Percentiles rank a stretch among this genome's conserved stretches.
Evolutionary conservation across 208 protist genomes (phyloP).

Genomic region (Leishmania major): DNA sequence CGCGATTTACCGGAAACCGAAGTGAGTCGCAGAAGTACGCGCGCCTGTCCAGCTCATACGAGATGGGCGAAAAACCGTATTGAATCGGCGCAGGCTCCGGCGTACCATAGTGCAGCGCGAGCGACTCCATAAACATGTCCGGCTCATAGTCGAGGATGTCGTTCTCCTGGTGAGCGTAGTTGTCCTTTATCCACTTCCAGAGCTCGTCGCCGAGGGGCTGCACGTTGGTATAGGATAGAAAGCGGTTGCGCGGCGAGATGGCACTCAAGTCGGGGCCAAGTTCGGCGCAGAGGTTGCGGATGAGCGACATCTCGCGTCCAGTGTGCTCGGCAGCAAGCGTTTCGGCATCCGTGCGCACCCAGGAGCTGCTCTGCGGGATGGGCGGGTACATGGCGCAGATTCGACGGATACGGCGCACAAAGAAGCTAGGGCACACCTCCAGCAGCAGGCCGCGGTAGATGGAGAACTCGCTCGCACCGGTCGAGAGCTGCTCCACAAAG

Average conservation of each 20-base stretch:
- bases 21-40: conserved; percentile 52
- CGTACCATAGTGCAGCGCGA: conserved; percentile 41
- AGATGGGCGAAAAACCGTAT: conserved; percentile 39
- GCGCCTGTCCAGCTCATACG: conserved; percentile 37
- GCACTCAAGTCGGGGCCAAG: conserved; percentile 62
- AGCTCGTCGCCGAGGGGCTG: conserved; percentile 45
- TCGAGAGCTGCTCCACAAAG: conserved; percentile 28
- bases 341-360: conserved; percentile 26
- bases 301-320: conserved; percentile 54
- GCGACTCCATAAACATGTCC: conserved; percentile 53
- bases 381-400: conserved; percentile 39
- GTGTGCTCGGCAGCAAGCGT: conserved; percentile 37
- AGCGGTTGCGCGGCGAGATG: conserved; percentile 51
- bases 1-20: conserved; percentile 39
- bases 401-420: conserved; percentile 35
- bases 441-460: conserved; percentile 46
- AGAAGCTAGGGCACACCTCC: conserved; percentile 47
- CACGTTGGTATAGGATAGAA: conserved; percentile 55
- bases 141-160: conserved; percentile 67
- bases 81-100: conserved; percentile 44
- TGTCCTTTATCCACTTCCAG: conserved; percentile 26
- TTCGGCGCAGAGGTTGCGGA: conserved; percentile 55
- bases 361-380: conserved; percentile 29
- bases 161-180: conserved; percentile 29
- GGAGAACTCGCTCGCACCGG: conserved; percentile 40